Conservation (phyloP, 805 yeast species). For the Yarrowia sp. region DNA sequence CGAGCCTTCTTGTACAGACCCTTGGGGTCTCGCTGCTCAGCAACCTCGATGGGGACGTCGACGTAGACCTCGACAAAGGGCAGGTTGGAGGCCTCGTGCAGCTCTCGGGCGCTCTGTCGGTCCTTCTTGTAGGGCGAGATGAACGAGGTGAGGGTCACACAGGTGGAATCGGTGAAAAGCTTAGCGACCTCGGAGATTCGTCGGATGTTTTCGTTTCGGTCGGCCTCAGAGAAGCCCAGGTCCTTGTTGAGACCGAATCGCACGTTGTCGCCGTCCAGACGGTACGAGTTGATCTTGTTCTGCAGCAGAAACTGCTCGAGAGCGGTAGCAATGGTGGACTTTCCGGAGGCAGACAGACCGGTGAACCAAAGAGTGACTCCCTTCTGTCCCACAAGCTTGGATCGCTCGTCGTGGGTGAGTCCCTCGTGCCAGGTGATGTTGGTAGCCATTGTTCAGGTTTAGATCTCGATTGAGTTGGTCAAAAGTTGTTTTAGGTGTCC, state of each 20-base stretch:
- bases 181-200: constrained; percentile 94
- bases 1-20: constrained; percentile 97
- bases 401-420: constrained; percentile 82
- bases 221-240: constrained; percentile 88
- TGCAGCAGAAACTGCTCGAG: constrained; percentile 81
- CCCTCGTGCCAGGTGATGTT: constrained; percentile 97
- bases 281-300: constrained; percentile 74
- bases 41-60: constrained; percentile 92
- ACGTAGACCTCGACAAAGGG: constrained; percentile 91
- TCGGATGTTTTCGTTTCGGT: constrained; percentile 93
- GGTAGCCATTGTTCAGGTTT: constrained; percentile 71
- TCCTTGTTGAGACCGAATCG: constrained; percentile 96
- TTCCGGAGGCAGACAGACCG: constrained; percentile 94
- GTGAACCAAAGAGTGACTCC: constrained; percentile 96
- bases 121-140: constrained; percentile 90
- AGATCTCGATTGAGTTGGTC: constrained; percentile 26
- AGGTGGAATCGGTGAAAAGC: constrained; percentile 90
- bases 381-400: constrained; percentile 70
- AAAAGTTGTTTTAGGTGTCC: no score
- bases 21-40: constrained; percentile 97
- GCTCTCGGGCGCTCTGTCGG: constrained; percentile 82
- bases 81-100: constrained; percentile 75
- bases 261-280: constrained; percentile 91
- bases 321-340: constrained; percentile 93
- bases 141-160: constrained; percentile 87